Conservation (phyloP, 768 basidiomycete species). For the Kwoniella europaea region DNA sequence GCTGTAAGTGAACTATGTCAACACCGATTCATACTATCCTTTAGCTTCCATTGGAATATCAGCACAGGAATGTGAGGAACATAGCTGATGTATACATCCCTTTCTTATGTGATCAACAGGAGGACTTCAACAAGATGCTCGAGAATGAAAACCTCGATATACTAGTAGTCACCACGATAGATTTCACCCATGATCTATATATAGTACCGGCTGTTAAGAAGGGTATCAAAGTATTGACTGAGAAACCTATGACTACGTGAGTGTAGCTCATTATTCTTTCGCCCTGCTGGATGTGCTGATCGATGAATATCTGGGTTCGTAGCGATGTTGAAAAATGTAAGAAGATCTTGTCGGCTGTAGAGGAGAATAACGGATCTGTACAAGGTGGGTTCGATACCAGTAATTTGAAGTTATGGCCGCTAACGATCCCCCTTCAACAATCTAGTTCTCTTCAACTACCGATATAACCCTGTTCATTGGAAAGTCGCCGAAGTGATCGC, state of each 20-base stretch:
- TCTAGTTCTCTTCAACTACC: slow-evolving; percentile 47
- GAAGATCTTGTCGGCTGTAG: slow-evolving; percentile 61
- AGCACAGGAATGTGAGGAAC: neutral
- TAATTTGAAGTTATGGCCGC: no score
- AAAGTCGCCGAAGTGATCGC: slow-evolving; percentile 63
- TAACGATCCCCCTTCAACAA: no score
- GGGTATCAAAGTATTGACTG: slow-evolving; percentile 61
- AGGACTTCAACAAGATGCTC: slow-evolving; percentile 62
- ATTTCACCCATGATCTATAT: slow-evolving; percentile 63
- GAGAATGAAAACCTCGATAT: slow-evolving; percentile 62
- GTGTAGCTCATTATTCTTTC: no score
- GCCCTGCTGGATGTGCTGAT: no score
- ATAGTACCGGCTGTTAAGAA: slow-evolving; percentile 60
- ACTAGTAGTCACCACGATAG: slow-evolving; percentile 64
- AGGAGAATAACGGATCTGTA: slow-evolving; percentile 59
- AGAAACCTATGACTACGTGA: slow-evolving; percentile 66
- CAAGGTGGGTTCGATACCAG: slow-evolving; percentile 44
- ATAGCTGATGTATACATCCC: no score
- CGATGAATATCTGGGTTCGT: no score
- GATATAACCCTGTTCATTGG: slow-evolving; percentile 64
- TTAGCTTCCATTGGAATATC: no score
- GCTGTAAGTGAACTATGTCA: slow-evolving; percentile 23
- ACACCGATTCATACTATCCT: neutral
- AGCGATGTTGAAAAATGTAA: slow-evolving; percentile 64
- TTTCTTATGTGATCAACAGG: slow-evolving; percentile 12